These are phyloP conservation scores for Lodderomyces beijingensis DNA, from an alignment of 1,139 yeast genomes.

Conservation along the genomic window DNA sequence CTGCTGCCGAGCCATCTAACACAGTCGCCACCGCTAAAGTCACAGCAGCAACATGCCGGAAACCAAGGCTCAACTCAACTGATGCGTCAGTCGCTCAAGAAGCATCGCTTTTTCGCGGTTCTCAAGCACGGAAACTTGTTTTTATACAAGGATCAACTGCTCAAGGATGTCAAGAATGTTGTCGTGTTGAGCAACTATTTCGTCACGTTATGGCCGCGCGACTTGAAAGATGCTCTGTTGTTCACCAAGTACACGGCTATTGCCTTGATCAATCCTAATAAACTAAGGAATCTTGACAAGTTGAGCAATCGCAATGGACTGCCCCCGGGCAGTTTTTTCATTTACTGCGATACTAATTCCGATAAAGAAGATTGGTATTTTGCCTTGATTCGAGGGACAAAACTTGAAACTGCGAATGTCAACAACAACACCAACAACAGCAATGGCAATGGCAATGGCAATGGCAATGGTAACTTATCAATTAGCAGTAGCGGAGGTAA, in stretches of 20 bases:
- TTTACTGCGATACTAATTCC: constrained; percentile 71
- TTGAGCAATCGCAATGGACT: constrained; percentile 25
- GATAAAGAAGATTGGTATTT: constrained; percentile 95
- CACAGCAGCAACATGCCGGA: constrained; percentile 3
- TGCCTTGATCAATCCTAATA: constrained; percentile 46
- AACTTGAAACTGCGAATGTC: constrained; percentile 15
- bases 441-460: too few species aligned
- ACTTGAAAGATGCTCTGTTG: constrained; percentile 64
- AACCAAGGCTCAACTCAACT: constrained; percentile 7
- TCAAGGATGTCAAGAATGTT: constrained; percentile 71
- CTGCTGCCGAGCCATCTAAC: not conserved
- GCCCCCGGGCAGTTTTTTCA: constrained; percentile 57
- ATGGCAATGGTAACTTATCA: too few species aligned
- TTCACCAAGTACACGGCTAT: constrained; percentile 80
- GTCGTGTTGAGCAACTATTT: constrained; percentile 69
- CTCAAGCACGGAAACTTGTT: constrained; percentile 83
- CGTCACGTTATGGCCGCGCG: constrained; percentile 84
- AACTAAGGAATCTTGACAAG: too few species aligned
- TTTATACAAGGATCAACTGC: constrained; percentile 64
- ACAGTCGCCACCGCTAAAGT: constrained; percentile 3
- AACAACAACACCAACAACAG: not conserved
- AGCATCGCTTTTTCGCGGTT: constrained; percentile 63
- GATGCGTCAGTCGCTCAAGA: constrained; percentile 28
- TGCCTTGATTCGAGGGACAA: constrained; percentile 72
- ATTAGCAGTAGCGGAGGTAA: not conserved